Evolutionary conservation across 306 rosid species (phyloP).

Genomic region (Corylus heterophylla): DNA sequence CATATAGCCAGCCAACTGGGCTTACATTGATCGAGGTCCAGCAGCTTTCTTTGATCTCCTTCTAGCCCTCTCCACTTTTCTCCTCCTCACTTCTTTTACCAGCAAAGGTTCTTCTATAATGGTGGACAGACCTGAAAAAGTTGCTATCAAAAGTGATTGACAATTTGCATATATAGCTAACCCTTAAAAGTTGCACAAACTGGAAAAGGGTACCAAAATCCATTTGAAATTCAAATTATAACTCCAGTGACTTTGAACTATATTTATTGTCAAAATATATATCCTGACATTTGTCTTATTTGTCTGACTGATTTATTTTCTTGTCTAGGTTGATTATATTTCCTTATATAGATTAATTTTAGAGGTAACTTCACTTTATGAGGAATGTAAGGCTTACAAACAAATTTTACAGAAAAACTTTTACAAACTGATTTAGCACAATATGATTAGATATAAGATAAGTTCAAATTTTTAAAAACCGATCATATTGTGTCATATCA

Average conservation of each 20-base stretch:
- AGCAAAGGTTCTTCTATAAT: conserved; percentile 50
- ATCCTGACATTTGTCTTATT: no score
- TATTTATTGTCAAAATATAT: neutral
- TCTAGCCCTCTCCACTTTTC: conserved; percentile 52
- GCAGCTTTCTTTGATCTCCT: conserved; percentile 43
- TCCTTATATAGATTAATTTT: no score
- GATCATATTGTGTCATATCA: no score
- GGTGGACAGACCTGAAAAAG: conserved; percentile 59
- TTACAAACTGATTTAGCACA: no score
- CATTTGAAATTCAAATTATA: conserved; percentile 34
- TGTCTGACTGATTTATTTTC: no score
- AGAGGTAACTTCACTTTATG: no score
- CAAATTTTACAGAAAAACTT: no score
- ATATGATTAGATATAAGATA: no score
- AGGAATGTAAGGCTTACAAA: no score
- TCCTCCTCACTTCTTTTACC: conserved; percentile 39
- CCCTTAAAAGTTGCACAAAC: conserved; percentile 19
- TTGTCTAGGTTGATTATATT: no score
- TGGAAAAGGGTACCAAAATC: neutral
- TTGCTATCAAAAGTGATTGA: conserved; percentile 25
- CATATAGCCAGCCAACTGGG: neutral
- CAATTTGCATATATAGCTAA: neutral
- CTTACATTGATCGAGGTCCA: conserved; percentile 24
- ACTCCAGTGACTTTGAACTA: neutral
- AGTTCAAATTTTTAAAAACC: no score